Evolutionary conservation across 208 protist species (phyloP).

Genomic region (Endotrypanum monterogeii): DNA sequence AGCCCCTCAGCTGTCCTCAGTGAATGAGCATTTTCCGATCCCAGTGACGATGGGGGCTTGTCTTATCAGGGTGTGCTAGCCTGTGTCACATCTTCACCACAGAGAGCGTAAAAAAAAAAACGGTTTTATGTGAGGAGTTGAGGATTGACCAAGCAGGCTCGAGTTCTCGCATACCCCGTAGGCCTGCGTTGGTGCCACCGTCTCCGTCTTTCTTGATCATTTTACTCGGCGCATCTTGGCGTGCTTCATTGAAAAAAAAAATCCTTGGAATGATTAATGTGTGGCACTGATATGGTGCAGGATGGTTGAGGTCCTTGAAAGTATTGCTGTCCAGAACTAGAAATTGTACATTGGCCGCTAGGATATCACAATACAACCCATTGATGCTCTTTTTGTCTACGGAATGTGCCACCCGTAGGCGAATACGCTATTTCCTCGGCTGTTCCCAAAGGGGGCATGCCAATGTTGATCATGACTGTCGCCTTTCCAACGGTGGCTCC

Average conservation of each 20-base stretch:
- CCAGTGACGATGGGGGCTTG: slow-evolving; percentile 49
- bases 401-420: slow-evolving; percentile 61
- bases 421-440: slow-evolving; percentile 70
- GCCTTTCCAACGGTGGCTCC: slow-evolving; percentile 52
- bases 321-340: slow-evolving; percentile 68
- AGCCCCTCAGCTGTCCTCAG: slow-evolving; percentile 39
- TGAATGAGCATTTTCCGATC: slow-evolving; percentile 32
- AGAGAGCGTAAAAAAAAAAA: slow-evolving; percentile 44
- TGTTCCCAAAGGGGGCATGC: slow-evolving; percentile 68
- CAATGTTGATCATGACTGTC: slow-evolving; percentile 45
- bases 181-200: slow-evolving; percentile 37
- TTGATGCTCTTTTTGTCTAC: slow-evolving; percentile 62
- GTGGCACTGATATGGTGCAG: slow-evolving; percentile 49
- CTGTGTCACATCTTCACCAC: slow-evolving; percentile 41
- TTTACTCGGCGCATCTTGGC: slow-evolving; percentile 50
- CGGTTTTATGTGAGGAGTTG: slow-evolving; percentile 43
- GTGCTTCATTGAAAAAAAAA: slow-evolving; percentile 38
- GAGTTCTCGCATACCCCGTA: slow-evolving; percentile 62
- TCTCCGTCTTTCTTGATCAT: slow-evolving; percentile 36
- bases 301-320: slow-evolving; percentile 40
- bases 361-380: slow-evolving; percentile 60
- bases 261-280: too few species aligned
- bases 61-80: slow-evolving; percentile 45
- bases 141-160: slow-evolving; percentile 44
- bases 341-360: slow-evolving; percentile 43